Evolutionary conservation across 441 rosid genomes (phyloP).

Genomic region (Corymbia citriodora): DNA sequence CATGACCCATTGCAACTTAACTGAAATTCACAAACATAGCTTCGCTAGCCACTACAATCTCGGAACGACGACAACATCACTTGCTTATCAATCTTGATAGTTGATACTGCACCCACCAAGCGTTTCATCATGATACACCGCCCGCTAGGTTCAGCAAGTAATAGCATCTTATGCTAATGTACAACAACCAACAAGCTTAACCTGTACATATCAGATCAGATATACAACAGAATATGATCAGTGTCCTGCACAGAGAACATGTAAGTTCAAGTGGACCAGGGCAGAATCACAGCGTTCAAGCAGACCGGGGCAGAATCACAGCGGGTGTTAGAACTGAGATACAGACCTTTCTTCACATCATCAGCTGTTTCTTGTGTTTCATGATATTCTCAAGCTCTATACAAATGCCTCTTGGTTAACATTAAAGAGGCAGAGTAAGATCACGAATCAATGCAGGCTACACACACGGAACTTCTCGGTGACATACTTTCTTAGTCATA

Average conservation of each 20-base stretch:
- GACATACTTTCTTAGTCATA: slow-evolving; percentile 30
- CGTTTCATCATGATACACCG: neutral
- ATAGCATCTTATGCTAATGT: neutral
- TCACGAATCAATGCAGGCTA: neutral
- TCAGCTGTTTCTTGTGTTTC: neutral
- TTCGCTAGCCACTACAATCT: neutral
- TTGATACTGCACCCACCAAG: neutral
- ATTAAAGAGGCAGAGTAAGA: neutral
- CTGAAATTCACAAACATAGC: neutral
- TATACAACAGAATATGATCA: neutral
- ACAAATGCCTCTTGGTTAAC: neutral
- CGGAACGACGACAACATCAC: neutral
- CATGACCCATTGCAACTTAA: neutral
- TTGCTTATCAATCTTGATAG: neutral
- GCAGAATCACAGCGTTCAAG: neutral
- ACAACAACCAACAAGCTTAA: neutral
- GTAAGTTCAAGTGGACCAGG: neutral
- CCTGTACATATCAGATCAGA: neutral
- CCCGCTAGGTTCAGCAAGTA: neutral
- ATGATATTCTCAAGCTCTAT: neutral
- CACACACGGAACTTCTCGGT: neutral
- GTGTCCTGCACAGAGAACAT: neutral
- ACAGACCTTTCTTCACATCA: neutral
- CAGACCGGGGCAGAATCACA: neutral
- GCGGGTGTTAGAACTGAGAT: neutral